A percentile compares a stretch with the other conserved stretches of the same genome.
These are phyloP conservation scores for Backusella luteola DNA, from an alignment of 192 early-diverging fungal genomes.

Conservation along the genomic window DNA sequence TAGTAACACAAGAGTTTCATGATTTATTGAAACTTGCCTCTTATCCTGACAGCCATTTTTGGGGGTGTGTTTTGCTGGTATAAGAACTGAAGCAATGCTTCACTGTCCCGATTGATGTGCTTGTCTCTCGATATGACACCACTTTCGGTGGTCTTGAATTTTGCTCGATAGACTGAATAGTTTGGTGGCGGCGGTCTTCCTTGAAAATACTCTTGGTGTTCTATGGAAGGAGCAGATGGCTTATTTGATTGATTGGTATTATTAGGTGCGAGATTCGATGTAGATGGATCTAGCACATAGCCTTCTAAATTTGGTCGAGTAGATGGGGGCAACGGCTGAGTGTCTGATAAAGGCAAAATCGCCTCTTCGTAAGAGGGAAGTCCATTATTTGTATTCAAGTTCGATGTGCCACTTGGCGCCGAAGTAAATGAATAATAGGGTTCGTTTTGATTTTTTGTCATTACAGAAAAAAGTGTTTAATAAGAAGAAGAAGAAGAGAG, in stretches of 20 bases:
- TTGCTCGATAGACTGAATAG: slow-evolving; percentile 31
- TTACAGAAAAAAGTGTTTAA: neutral
- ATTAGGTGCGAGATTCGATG: neutral
- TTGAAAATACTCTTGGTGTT: slow-evolving; percentile 1
- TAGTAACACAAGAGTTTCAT: neutral
- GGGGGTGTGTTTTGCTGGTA: slow-evolving; percentile 31
- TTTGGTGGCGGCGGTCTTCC: slow-evolving; percentile 26
- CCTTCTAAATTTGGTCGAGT: slow-evolving; percentile 2
- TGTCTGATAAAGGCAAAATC: neutral
- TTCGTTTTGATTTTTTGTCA: slow-evolving; percentile 9
- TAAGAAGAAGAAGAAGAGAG: too few relatives aligned
- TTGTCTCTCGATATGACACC: slow-evolving; percentile 33
- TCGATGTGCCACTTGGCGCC: neutral
- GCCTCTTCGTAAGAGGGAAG: slow-evolving; percentile 19
- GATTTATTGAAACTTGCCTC: neutral
- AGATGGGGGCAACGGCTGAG: neutral
- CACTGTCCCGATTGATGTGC: slow-evolving; percentile 35
- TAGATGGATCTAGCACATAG: slow-evolving; percentile 8
- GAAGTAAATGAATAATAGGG: slow-evolving; percentile 3
- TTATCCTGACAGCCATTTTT: slow-evolving; percentile 22
- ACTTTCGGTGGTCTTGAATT: slow-evolving; percentile 9
- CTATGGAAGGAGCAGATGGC: neutral
- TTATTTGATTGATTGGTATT: neutral
- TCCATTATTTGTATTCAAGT: neutral
- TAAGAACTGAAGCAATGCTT: slow-evolving; percentile 35